Base-by-base conservation (phyloP, 768 basidiomycete species). In the Russula lepida region DNA sequence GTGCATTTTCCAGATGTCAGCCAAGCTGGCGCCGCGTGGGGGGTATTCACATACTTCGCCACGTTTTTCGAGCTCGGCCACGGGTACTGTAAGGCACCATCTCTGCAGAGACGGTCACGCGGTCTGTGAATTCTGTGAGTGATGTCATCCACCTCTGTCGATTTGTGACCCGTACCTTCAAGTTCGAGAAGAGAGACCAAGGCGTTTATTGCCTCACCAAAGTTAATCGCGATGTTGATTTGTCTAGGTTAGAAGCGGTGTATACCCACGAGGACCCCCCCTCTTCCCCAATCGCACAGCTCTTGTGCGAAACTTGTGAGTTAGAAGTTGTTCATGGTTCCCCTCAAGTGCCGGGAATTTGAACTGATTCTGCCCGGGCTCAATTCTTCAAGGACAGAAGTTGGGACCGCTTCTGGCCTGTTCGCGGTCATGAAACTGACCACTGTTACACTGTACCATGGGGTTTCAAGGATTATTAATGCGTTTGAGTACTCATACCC, bases 1-100 rank as follows among this genome's bases (percentile, higher is more conserved):
- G 73, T 3, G 85, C 84, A 17, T 81, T 81, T 15, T 75, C 73
- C 23, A 87, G 73, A 67, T 87, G 86, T 85, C 86, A 88, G 21
- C 65, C 72, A 33, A 84, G 80, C 67, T 88, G 86, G 44, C 74
- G n/a, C n/a, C n/a, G n/a, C n/a, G n/a, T n/a, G 78, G 0, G 85
- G 84, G 37, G 83, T 79, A 67, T 87, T 84, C 58, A 74, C 76
- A 72, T 4, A 64, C 69, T 56, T 73, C 64, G 0, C 85, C 85
- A 13, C 70, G 71, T 19, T 63, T 68, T 19, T 73, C 70, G 58
- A 79, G 74, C n/a, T 80, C 79, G 13, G 74, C 72, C 27, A 81
- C 72, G 11, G 82, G 70, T n/a, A n/a, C n/a, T n/a, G n/a, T 11
- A 70, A 71, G 21, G 71, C 66, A 5, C 73, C 72, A 33, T 81